Base-by-base conservation (phyloP, 108 stramenopile species). In the Tribonema minus region DNA sequence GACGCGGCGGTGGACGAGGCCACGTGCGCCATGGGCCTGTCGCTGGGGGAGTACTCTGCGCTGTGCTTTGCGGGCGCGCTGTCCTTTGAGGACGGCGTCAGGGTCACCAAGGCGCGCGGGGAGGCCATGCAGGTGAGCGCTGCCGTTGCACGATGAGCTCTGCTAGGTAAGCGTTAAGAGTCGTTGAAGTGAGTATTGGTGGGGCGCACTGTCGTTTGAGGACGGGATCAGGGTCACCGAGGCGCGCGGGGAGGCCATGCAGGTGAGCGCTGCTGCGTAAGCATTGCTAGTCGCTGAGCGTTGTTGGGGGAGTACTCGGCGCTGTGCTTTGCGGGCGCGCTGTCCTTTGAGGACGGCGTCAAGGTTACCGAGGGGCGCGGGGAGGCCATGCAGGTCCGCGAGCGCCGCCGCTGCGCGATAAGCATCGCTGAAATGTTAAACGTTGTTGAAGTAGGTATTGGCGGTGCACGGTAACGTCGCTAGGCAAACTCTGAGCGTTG, bases 181-280 rank as follows among this genome's bases (percentile, higher is more conserved):
- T n/a, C n/a, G n/a, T n/a, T n/a, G n/a, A n/a, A n/a, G n/a, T n/a
- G n/a, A n/a, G n/a, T n/a, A n/a, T n/a, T n/a, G n/a, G n/a, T n/a
- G n/a, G 36, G 97, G 90, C 23, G 97, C 97, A 41, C 75, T 98
- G 62, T 92, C 91, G 5, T 98, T 98, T 85, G 95, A 92, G 64
- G 97, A 98, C 81, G 97, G 97, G 27, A 95, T 98, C 70, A 91
- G 90, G 78, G 92, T 98, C 46, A 98, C 97, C 81, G 93, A 91
- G 36, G 95, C 93, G 0, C 82, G 93, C 36, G 92, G 93, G 67
- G 90, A 86, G 34, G 94, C 94, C 64, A 98, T 95, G 5, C 92
- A 91, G 76, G 93, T 94, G 35, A 94, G 94, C 92, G 96, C n/a
- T n/a, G n/a, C n/a, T n/a, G n/a, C n/a, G n/a, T n/a, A n/a, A n/a